A percentile compares a stretch with the other conserved stretches of the same genome.
Conservation (phyloP, 306 rosid genomes). For the Cajanus cajan region DNA sequence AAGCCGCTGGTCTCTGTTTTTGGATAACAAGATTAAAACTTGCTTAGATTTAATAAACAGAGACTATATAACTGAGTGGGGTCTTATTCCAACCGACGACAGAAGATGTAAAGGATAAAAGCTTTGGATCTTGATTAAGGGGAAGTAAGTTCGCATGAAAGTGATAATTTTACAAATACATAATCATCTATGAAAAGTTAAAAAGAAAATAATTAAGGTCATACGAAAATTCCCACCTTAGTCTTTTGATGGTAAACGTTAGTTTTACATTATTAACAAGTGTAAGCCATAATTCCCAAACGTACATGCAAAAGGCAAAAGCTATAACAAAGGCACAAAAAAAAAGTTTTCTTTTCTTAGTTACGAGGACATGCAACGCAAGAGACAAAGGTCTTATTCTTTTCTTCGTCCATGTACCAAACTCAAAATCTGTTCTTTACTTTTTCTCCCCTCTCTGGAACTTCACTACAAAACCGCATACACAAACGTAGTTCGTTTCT, state of each 20-base stretch:
- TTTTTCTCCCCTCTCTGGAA: conserved; percentile 4
- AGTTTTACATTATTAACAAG: background rate
- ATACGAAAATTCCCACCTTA: background rate
- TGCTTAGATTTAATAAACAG: background rate
- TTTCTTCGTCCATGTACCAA: conserved; percentile 56
- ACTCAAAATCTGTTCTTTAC: conserved; percentile 36
- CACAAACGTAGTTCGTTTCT: background rate
- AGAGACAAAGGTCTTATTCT: conserved; percentile 50
- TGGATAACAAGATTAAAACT: background rate
- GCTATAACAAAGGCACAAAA: background rate
- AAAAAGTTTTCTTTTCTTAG: background rate
- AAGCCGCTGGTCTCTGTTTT: background rate
- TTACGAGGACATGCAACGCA: conserved; percentile 11
- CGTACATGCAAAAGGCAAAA: conserved; percentile 17
- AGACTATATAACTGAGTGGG: background rate
- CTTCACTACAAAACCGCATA: conserved; percentile 27
- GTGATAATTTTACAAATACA: background rate
- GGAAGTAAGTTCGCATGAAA: background rate
- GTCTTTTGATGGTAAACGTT: background rate
- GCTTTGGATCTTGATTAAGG: background rate
- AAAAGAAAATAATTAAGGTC: no score
- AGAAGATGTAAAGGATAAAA: conserved; percentile 4
- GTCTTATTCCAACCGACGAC: background rate
- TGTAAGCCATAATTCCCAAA: conserved; percentile 6
- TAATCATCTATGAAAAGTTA: background rate